Base-by-base conservation (phyloP, 257 asterid genomes). In the Gentiana macrophylla region DNA sequence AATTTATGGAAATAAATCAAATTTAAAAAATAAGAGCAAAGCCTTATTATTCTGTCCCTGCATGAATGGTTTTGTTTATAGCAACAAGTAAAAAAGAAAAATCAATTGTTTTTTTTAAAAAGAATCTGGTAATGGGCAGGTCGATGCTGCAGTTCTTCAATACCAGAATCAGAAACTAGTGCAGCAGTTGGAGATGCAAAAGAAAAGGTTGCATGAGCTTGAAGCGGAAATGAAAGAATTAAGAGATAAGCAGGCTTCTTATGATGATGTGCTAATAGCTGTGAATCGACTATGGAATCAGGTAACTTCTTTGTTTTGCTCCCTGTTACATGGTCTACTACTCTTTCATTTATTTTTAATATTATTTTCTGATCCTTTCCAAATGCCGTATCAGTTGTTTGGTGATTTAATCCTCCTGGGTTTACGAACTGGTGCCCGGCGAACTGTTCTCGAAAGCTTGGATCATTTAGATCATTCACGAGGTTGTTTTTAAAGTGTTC, bases 161-260 rank as follows among this genome's bases (percentile, higher is more conserved):
- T 74, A 83, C 80, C 94, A 91, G 77, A 91, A 91, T 78, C 98
- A 91, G 75, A 88, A 74, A 66, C 90, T 91, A 68, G 95, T 91
- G 51, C 95, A 85, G 62, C 97, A 87, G 67, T 67, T 85, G 65
- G 98, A 91, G 67, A 76, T 72, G 37, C 95, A 83, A 77, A 91
- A 87, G 75, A 89, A 91, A 60, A 81, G 81, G 70, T 67, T 83
- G 68, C 86, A 75, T 51, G 84, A 74, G 55, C 97, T 91, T 67
- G 97, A 86, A 75, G 74, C 75, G 68, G 80, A 79, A 66, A 72
- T 87, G 51, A 73, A 74, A 66, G 92, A 81, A 59, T 66, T 84
- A 57, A 74, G 75, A 76, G 90, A 69, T 69, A 84, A 80, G 65
- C 97, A 91, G 77, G 71, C 72, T 61, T 80, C 86, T 53, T 87